Conservation (phyloP, 2,329 filamentous ascomycete species). For the Hirsutella rhossiliensis region DNA sequence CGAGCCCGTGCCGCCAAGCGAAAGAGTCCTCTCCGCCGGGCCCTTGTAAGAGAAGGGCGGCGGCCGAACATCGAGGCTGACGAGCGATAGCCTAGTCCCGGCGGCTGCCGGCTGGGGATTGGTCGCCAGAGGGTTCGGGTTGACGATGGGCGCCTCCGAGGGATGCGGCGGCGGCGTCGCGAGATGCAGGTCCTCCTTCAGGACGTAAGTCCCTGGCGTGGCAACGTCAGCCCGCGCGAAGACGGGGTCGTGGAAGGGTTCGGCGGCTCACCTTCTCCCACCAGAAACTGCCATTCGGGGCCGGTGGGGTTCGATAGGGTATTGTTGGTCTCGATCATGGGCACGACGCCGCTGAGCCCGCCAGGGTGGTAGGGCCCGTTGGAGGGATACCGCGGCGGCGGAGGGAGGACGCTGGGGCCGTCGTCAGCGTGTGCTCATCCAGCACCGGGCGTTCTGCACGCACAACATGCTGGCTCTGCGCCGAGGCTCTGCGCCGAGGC, state of each 20-base stretch:
- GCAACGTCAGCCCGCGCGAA: not conserved
- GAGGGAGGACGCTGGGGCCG: constrained; percentile 61
- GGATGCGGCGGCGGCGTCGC: constrained; percentile 93
- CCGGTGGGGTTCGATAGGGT: constrained; percentile 68
- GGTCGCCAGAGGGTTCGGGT: constrained; percentile 84
- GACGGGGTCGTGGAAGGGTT: no score
- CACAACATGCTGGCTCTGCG: constrained; percentile 12
- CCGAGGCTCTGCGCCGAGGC: not conserved
- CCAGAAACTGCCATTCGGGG: constrained; percentile 78
- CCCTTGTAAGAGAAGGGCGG: constrained; percentile 44
- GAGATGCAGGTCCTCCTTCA: constrained; percentile 83
- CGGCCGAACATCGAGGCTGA: constrained; percentile 54
- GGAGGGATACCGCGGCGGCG: constrained; percentile 72
- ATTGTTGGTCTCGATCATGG: constrained; percentile 91
- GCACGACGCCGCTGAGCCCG: constrained; percentile 53
- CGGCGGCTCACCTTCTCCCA: constrained; percentile 65
- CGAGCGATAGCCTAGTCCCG: constrained; percentile 73
- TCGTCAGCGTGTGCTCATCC: constrained; percentile 5
- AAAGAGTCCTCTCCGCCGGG: constrained; percentile 36
- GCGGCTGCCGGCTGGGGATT: constrained; percentile 70
- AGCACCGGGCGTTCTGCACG: constrained; percentile 4
- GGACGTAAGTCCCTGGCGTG: constrained; percentile 64
- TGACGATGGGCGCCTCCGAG: constrained; percentile 76
- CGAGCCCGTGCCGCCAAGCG: constrained; percentile 27
- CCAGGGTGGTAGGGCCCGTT: constrained; percentile 59